phyloP scores from a whole-genome alignment of 2,329 filamentous ascomycete genomes.

The Ascocoryne sarcoides region DNA sequence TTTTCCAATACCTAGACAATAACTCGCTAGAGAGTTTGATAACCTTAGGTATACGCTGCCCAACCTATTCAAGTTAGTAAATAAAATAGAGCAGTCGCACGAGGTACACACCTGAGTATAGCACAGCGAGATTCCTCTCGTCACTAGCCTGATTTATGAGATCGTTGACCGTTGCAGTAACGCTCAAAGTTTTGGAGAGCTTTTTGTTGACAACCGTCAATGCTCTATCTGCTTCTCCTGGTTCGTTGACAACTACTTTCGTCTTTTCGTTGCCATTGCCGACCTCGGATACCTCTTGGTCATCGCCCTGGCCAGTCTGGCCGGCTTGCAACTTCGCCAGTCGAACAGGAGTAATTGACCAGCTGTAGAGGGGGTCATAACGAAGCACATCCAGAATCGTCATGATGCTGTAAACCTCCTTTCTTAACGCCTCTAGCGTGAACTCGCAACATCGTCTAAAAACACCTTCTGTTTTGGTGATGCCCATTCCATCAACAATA shows the following conservation, averaged over 20 bases:
- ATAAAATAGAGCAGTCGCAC: not conserved
- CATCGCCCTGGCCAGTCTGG: no score
- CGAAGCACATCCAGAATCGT: conserved; percentile 93
- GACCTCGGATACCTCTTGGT: conserved; percentile 24
- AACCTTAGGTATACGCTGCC: conserved; percentile 38
- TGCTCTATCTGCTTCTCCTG: conserved; percentile 80
- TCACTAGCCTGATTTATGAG: conserved; percentile 93
- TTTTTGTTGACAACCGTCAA: conserved; percentile 94
- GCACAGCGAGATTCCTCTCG: conserved; percentile 79
- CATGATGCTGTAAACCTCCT: conserved; percentile 96
- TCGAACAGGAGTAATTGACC: conserved; percentile 72
- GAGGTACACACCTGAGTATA: conserved; percentile 54
- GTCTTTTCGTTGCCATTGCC: conserved; percentile 23
- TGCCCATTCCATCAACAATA: conserved; percentile 93
- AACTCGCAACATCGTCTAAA: conserved; percentile 98
- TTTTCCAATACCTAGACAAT: no score
- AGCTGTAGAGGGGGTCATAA: conserved; percentile 96
- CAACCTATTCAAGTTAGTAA: conserved; percentile 29
- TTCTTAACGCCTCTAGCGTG: conserved; percentile 86
- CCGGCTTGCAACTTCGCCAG: conserved; percentile 57
- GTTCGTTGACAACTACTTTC: conserved; percentile 43
- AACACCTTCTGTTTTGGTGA: conserved; percentile 89
- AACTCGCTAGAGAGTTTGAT: no score
- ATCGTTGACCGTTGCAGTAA: conserved; percentile 92
- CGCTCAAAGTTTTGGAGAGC: conserved; percentile 84